Conservation (phyloP, 768 basidiomycete genomes). For the Xerocomus brunneocitrinus region DNA sequence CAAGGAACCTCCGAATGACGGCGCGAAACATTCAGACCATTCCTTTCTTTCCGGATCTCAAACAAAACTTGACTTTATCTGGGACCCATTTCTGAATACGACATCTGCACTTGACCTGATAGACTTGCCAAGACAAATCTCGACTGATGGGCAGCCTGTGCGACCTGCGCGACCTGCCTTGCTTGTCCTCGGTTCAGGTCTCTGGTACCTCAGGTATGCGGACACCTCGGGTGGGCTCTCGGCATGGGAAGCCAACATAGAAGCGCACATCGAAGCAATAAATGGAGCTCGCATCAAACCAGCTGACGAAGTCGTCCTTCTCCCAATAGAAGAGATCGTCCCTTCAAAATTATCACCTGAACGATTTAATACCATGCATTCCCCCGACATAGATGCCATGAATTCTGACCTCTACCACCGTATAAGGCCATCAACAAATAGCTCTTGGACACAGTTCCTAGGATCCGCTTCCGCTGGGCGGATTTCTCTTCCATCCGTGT, state of each 20-base stretch:
- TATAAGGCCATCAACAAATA: slow-evolving; percentile 37
- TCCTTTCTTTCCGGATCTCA: slow-evolving; percentile 42
- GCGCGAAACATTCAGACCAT: slow-evolving; percentile 68
- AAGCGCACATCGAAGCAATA: slow-evolving; percentile 54
- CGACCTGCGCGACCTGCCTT: slow-evolving; percentile 61
- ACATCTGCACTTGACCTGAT: slow-evolving; percentile 50
- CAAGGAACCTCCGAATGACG: slow-evolving; percentile 46
- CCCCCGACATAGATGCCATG: slow-evolving; percentile 85
- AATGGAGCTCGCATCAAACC: slow-evolving; percentile 34
- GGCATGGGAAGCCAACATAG: slow-evolving; percentile 74
- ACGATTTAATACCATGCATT: slow-evolving; percentile 63
- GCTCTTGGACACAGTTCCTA: slow-evolving; percentile 29
- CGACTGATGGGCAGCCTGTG: slow-evolving; percentile 7
- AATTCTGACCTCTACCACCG: slow-evolving; percentile 80
- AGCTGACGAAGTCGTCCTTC: slow-evolving; percentile 70
- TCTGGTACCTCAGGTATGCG: slow-evolving; percentile 85
- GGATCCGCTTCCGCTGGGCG: slow-evolving; percentile 23
- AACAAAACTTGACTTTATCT: slow-evolving; percentile 55
- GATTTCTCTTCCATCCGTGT: slow-evolving; percentile 66
- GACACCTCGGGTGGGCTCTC: slow-evolving; percentile 67
- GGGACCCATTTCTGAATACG: slow-evolving; percentile 87
- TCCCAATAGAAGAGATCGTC: slow-evolving; percentile 75
- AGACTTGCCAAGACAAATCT: slow-evolving; percentile 7
- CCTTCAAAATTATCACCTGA: slow-evolving; percentile 58
- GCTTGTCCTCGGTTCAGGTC: slow-evolving; percentile 77